These are phyloP conservation scores for Hypericum androsaemum DNA, from an alignment of 345 rosid species.

Conservation along the genomic window DNA sequence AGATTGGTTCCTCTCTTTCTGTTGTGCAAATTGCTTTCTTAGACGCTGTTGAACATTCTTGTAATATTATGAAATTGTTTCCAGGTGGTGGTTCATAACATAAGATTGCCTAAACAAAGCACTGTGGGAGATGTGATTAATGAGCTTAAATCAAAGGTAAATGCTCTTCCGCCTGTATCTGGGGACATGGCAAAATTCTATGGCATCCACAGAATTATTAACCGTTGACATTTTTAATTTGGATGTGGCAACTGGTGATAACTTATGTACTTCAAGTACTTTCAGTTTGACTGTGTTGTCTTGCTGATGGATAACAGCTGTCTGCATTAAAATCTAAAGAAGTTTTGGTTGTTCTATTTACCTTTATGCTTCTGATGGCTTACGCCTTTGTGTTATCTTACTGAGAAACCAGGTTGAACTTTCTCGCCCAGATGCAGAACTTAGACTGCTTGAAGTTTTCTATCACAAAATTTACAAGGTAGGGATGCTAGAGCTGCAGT, in stretches of 20 bases:
- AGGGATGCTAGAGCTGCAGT: constrained; percentile 4
- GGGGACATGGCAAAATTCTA: not conserved
- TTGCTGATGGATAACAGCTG: not conserved
- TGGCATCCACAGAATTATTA: not conserved
- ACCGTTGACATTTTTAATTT: not conserved
- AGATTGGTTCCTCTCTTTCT: constrained; percentile 14
- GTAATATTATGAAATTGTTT: constrained; percentile 12
- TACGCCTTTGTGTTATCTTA: not conserved
- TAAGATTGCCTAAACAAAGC: constrained; percentile 88
- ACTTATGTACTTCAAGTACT: too few species aligned
- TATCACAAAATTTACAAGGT: constrained; percentile 97
- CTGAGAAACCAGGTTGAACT: constrained; percentile 68
- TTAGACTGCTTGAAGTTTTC: constrained; percentile 84
- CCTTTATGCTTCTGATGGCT: not conserved
- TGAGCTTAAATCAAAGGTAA: constrained; percentile 81
- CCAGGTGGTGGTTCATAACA: constrained; percentile 76
- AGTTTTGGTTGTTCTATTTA: not conserved
- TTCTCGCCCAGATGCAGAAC: constrained; percentile 79
- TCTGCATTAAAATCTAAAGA: not conserved
- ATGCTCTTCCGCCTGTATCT: constrained; percentile 2
- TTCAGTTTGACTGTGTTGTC: not conserved
- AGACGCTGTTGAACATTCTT: constrained; percentile 4
- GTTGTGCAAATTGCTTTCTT: not conserved
- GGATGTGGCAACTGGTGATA: too few species aligned
- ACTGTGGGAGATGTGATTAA: constrained; percentile 84